These are phyloP conservation scores for Scheffersomyces illinoinensis DNA, from an alignment of 1,139 yeast species.

Conservation along the genomic window DNA sequence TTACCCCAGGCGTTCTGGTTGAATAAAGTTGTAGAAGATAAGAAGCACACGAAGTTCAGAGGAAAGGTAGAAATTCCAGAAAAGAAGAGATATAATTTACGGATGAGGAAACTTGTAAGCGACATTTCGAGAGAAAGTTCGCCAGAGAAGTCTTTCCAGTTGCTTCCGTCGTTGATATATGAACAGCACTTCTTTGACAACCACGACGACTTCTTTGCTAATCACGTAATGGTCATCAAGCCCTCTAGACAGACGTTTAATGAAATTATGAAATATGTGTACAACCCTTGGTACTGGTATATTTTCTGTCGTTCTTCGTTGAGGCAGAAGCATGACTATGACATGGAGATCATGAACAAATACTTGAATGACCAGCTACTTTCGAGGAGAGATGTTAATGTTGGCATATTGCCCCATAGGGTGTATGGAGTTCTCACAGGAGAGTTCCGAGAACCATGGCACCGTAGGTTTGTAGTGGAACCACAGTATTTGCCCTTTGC, in stretches of 20 bases:
- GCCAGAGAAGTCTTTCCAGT: slow-evolving; percentile 4
- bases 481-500: slow-evolving; percentile 37
- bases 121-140: background rate
- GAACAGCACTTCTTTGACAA: slow-evolving; percentile 33
- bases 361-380: slow-evolving; percentile 19
- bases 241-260: slow-evolving; percentile 34
- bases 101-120: slow-evolving; percentile 7
- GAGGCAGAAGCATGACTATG: slow-evolving; percentile 35
- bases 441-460: slow-evolving; percentile 39
- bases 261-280: slow-evolving; percentile 28
- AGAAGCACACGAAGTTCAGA: slow-evolving; percentile 7
- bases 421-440: slow-evolving; percentile 51
- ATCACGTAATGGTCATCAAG: slow-evolving; percentile 47
- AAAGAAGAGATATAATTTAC: slow-evolving; percentile 4
- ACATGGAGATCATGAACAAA: slow-evolving; percentile 52
- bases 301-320: slow-evolving; percentile 21
- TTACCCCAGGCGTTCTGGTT: slow-evolving; percentile 45
- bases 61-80: slow-evolving; percentile 17
- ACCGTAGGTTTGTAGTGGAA: slow-evolving; percentile 25
- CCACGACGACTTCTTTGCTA: slow-evolving; percentile 34
- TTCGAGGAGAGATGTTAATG: slow-evolving; percentile 16
- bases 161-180: slow-evolving; percentile 21
- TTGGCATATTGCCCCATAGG: slow-evolving; percentile 46
- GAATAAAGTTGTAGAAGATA: slow-evolving; percentile 14
- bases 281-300: slow-evolving; percentile 35